Evolutionary conservation across 345 rosid genomes (phyloP), one percentile per base, ranked within the genome.

Genomic region (Capsella bursapastoris): DNA sequence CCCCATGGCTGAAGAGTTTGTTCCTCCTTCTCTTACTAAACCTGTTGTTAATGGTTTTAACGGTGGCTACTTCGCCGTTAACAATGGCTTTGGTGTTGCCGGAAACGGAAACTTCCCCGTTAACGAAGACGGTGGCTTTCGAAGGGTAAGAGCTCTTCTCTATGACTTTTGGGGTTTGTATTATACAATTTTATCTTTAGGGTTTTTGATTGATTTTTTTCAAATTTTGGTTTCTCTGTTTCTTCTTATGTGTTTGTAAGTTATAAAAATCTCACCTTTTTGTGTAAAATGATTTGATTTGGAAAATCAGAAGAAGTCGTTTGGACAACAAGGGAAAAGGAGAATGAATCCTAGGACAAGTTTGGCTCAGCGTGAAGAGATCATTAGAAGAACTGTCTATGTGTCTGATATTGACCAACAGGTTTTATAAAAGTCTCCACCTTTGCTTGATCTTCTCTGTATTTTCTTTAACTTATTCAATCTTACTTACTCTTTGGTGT

Each of bases 401-500:
- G 98, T 93, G 50, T 90, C 98, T 78, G 98, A 90, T 81, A 85
- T 93, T 78, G 97, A 90, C 80, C 96, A 89, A 53, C 97, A 93
- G 93, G 98, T 90, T 52, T 57, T 0, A 13, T 0, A 14, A 68
- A 27, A 50, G 49, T 45, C 8, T 8, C 14, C 34, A 52, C 47
- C 50, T 78, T 67, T 22, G 65, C 25, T 63, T 5, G 25, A 3
- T 40, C 55, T 50, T 35, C 15, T 41, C 12, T 49, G 4, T 57
- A 5, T 7, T 48, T 15, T 64, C 15, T 22, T 34, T 34, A 34
- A 53, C 44, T 8, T 40, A 6, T 47, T 6, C 10, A 6, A 47
- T 64, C 35, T 71, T 40, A 1, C 35, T 71, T 40, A 1, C 6
- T 10, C 8, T 41, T 53, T 50, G 64, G 58, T 22, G 64, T 62